These are phyloP conservation scores for Gaultheria prostrata DNA, from an alignment of 148 eudicot genomes.

Conservation along the genomic window DNA sequence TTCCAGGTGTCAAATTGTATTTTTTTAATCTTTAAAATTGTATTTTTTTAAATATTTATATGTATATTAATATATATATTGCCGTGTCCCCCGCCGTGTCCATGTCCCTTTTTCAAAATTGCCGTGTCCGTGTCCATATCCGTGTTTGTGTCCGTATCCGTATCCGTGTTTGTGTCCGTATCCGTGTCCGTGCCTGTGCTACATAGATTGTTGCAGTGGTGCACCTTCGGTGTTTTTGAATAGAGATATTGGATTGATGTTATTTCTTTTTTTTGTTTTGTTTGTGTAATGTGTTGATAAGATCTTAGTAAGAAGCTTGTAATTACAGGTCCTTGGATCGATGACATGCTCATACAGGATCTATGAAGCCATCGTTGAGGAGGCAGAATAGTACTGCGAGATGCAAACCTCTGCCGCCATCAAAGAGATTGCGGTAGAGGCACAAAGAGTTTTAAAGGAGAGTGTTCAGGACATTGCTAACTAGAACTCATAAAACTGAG, in stretches of 20 bases:
- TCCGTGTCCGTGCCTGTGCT: too few species aligned
- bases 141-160: too few species aligned
- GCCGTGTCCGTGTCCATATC: too few species aligned
- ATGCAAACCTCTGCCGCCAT: slow-evolving; percentile 92
- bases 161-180: too few species aligned
- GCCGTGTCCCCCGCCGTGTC: too few species aligned
- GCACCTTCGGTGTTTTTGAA: background rate
- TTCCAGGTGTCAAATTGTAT: too few species aligned
- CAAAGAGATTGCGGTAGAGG: slow-evolving; percentile 92
- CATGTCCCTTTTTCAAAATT: too few species aligned
- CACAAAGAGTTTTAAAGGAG: slow-evolving; percentile 96
- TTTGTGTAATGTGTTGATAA: slow-evolving; percentile 20
- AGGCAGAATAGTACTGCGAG: slow-evolving; percentile 64
- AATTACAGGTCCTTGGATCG: slow-evolving; percentile 82
- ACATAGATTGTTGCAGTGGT: background rate
- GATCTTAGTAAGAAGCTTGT: slow-evolving; percentile 58
- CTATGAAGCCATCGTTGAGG: slow-evolving; percentile 61
- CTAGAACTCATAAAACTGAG: slow-evolving; percentile 83
- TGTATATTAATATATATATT: too few species aligned
- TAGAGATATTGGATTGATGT: slow-evolving; percentile 12
- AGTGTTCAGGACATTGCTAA: slow-evolving; percentile 99
- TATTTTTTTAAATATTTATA: too few species aligned
- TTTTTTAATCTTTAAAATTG: too few species aligned
- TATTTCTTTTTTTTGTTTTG: background rate
- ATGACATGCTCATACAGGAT: slow-evolving; percentile 92